Evolutionary conservation across 73 alveolate genomes (phyloP).

Genomic region (Paraurostyla sp.): DNA sequence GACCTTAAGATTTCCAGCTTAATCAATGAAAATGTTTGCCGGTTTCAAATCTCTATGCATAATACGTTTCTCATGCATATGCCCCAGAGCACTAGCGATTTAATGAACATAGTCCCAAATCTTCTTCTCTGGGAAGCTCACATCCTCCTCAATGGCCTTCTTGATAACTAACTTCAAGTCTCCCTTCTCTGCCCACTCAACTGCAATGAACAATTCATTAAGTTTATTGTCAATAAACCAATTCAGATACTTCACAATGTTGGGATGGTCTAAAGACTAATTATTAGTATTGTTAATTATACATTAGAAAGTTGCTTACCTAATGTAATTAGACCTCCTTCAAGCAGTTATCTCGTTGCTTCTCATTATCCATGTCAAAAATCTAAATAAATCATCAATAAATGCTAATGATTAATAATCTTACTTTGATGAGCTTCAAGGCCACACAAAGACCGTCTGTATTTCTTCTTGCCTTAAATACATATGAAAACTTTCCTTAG

Average conservation of each 20-base stretch:
- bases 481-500: slow-evolving; percentile 97
- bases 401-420: no score
- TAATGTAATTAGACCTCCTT: slow-evolving; percentile 90
- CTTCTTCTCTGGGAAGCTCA: slow-evolving; percentile 86
- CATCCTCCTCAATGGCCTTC: slow-evolving; percentile 88
- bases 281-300: slow-evolving; percentile 38
- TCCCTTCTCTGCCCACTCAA: slow-evolving; percentile 99
- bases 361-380: slow-evolving; percentile 97
- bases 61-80: slow-evolving; percentile 97
- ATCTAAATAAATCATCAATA: no score
- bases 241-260: slow-evolving; percentile 93
- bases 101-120: slow-evolving; percentile 93
- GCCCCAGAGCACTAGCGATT: slow-evolving; percentile 94
- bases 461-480: slow-evolving; percentile 91
- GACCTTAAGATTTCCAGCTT: slow-evolving; percentile 90
- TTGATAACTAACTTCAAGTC: slow-evolving; percentile 94
- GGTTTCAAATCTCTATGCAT: slow-evolving; percentile 99
- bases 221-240: slow-evolving; percentile 87
- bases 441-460: slow-evolving; percentile 90
- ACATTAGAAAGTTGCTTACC: slow-evolving; percentile 12
- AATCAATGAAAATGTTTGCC: slow-evolving; percentile 95
- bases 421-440: slow-evolving; percentile 91
- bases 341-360: slow-evolving; percentile 93
- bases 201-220: slow-evolving; percentile 95
- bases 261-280: slow-evolving; percentile 94